Base-by-base conservation (phyloP, 352 stramenopile genomes). In the Phytophthora kernoviae region DNA sequence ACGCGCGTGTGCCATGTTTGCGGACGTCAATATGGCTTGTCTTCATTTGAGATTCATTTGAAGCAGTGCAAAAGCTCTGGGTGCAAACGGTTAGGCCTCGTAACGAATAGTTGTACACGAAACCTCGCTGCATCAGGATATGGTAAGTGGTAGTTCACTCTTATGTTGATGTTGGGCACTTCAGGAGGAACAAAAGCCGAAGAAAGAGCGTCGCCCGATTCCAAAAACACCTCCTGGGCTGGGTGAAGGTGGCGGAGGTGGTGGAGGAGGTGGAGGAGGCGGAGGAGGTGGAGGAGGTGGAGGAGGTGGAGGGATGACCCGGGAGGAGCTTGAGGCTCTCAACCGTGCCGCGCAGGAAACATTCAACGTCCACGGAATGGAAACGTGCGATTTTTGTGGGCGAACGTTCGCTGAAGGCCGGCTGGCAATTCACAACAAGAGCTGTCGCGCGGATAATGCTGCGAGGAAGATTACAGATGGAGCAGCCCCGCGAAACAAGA, bases 61-160 rank as follows among this genome's bases (percentile, higher is more conserved):
- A 91, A 91, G 64, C 84, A 93, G 40, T 93, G 84, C 74, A 93
- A 93, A 89, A 91, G 43, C 58, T 93, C 2, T 93, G 82, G 67
- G 64, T 91, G 37, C 65, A 82, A 6, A 79, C 89, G 73, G 75
- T 86, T 54, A 26, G 20, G 7, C 7, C n/a, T 32, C 20, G n/a
- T n/a, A n/a, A n/a, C n/a, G n/a, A n/a, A n/a, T n/a, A n/a, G n/a
- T n/a, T 12, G 1, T 15, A n/a, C 24, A 30, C 24, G 24, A 30
- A 30, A 3, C 24, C 24, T 30, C 24, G 24, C 24, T 30, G 24
- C 24, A 30, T 30, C 24, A 14, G 41, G 20, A 51, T 5, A 18
- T 17, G 14, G 26, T 12, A 14, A 10, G 14, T 17, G 14, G 26
- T 12, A 14, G 20, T 11, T 24, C 51, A 26, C 15, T 14, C 18